Evolutionary conservation across 805 yeast genomes (phyloP).

Genomic region (Hanseniaspora singularis): DNA sequence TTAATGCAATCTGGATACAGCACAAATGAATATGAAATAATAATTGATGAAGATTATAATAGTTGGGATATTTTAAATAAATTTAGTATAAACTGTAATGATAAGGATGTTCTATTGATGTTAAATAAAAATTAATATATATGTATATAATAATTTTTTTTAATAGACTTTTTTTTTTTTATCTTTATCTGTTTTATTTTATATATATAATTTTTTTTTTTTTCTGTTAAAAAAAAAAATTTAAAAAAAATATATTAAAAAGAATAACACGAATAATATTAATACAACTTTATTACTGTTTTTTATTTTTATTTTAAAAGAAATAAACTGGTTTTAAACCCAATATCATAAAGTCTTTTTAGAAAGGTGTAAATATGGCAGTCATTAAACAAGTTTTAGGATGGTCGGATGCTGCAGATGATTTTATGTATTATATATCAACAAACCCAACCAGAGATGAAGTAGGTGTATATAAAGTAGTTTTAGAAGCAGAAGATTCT

Average conservation of each 20-base stretch:
- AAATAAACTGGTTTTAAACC: no score
- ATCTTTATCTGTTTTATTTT: not conserved
- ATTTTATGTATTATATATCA: slow-evolving; percentile 34
- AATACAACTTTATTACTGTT: no score
- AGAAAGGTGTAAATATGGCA: slow-evolving; percentile 24
- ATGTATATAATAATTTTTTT: not conserved
- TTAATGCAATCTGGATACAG: not conserved
- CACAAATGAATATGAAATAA: not conserved
- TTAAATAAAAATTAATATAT: slow-evolving; percentile 3
- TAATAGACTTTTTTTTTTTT: not conserved
- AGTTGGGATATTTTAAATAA: not conserved
- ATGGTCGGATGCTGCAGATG: slow-evolving; percentile 23
- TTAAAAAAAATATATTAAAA: no score
- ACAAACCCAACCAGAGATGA: slow-evolving; percentile 75
- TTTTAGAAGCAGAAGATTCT: slow-evolving; percentile 34
- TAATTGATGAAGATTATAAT: slow-evolving; percentile 1
- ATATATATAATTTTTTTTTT: not conserved
- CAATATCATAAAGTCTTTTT: no score
- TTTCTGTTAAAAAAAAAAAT: no score
- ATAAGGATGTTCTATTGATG: slow-evolving; percentile 1
- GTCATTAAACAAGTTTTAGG: slow-evolving; percentile 18
- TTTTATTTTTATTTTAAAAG: no score
- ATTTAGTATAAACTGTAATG: slow-evolving; percentile 4
- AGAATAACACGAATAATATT: no score
- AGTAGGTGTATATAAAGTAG: slow-evolving; percentile 51